These are phyloP conservation scores for Tolypocladium endophyticum DNA, from an alignment of 2,329 filamentous ascomycete species.

Conservation along the genomic window DNA sequence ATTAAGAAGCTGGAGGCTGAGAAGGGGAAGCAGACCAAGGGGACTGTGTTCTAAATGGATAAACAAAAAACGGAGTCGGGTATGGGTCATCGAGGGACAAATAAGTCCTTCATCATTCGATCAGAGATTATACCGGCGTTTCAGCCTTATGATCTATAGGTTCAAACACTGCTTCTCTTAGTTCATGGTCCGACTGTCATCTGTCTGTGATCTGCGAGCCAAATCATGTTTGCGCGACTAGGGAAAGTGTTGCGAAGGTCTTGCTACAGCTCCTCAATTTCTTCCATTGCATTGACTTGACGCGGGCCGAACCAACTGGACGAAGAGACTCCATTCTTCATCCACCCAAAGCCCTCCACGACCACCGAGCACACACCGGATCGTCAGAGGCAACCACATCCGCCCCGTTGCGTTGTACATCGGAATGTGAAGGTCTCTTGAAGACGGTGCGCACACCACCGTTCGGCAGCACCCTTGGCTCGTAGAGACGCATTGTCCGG, in stretches of 20 bases:
- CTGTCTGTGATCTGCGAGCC: too few species aligned
- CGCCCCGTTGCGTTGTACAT: background rate
- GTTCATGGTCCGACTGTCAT: background rate
- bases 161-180: background rate
- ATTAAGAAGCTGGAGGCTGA: slow-evolving; percentile 25
- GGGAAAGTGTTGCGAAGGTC: background rate
- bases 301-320: background rate
- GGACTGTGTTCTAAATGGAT: slow-evolving; percentile 14
- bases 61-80: background rate
- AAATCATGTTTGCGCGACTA: background rate
- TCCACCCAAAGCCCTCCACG: background rate
- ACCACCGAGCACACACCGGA: background rate
- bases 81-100: background rate
- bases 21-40: slow-evolving; percentile 22
- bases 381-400: background rate
- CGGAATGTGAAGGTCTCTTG: background rate
- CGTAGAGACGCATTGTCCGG: background rate
- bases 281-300: background rate
- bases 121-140: background rate
- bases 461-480: background rate
- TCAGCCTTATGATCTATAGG: background rate
- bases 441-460: background rate
- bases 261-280: too few species aligned
- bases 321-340: background rate
- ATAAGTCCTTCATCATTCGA: background rate